Conservation (phyloP, 1,284 basidiomycete species). For the Bondarzewia mesenterica region DNA sequence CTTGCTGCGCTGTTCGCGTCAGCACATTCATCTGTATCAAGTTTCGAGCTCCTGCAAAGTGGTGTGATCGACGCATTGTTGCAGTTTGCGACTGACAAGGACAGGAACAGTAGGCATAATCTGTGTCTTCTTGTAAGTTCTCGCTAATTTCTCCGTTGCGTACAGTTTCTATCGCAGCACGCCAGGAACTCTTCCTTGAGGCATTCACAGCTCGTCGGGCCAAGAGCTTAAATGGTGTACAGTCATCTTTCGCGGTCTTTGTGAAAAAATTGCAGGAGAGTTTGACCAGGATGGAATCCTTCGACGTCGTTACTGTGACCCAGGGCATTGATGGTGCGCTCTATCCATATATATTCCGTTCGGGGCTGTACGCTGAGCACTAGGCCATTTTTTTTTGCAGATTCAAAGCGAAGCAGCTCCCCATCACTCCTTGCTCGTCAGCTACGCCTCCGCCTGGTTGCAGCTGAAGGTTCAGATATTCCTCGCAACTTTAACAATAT, state of each 20-base stretch:
- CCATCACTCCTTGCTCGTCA: conserved; percentile 84
- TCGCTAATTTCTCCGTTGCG: conserved; percentile 3
- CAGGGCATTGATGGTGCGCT: conserved; percentile 66
- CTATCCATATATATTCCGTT: no score
- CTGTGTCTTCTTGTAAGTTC: conserved; percentile 1
- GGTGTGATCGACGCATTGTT: conserved; percentile 87
- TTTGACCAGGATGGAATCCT: conserved; percentile 88
- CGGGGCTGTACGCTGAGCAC: no score
- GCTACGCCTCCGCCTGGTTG: conserved; percentile 79
- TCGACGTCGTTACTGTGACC: conserved; percentile 84
- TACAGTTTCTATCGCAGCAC: conserved; percentile 51
- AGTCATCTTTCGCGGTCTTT: conserved; percentile 70
- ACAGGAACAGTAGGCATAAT: conserved; percentile 39
- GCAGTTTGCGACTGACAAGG: conserved; percentile 69
- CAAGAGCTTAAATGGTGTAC: conserved; percentile 32
- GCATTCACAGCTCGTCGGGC: conserved; percentile 55
- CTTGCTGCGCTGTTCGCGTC: conserved; percentile 77
- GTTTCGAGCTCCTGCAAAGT: conserved; percentile 92
- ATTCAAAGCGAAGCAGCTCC: conserved; percentile 73
- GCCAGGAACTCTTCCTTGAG: conserved; percentile 70
- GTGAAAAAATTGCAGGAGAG: conserved; percentile 94
- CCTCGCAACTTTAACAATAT: conserved; percentile 83
- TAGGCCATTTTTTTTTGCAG: conserved; percentile 28
- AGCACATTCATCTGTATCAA: conserved; percentile 78
- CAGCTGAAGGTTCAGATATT: conserved; percentile 80